Base-by-base conservation (phyloP, 1,284 basidiomycete species). In the Austroboletus rostrupii region DNA sequence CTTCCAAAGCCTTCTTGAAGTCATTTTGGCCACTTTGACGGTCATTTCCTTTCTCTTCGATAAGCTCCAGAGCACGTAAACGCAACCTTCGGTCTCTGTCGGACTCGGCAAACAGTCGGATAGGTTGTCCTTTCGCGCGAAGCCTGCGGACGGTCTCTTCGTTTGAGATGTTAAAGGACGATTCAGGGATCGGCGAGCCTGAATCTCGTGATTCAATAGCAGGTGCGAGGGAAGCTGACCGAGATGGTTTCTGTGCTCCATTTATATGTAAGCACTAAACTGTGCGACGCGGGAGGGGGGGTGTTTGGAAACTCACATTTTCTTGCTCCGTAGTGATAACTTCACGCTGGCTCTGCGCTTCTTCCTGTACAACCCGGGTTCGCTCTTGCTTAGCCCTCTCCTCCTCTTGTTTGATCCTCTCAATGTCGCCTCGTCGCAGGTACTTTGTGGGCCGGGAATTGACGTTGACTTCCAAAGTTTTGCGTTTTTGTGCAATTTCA, bases 51-150 rank as follows among this genome's bases (percentile, higher is more conserved):
- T 89, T 85, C 68, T 93, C 91, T 61, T 97, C 95, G 53, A 97
- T 89, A 43, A 99, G 79, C 68, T 99, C 96, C 14, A 99, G 73
- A 0, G 96, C 94, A 49, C 96, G 83, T 21, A 99, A 70, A 16
- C 97, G 85, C 21, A 98, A 71, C 36, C 94, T 76, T 10, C 96
- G 79, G 43, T 98, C 97, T 70, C 92, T 92, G 72, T 99, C 96
- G 0, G 87, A 83, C 68, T 99, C 97, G 38, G 87, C 97, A 64
- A 99, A 99, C 3, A 99, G 75, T 10, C 93, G 83, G 54, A 99
- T 91, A 3, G 97, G 97, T 65, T 99, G 92, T 23, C 91, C 92
- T 66, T 96, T 96, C 23, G 81, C 76, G 33, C 97, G 85, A 23
- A 99, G 79, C 13, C 97, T 82, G 8, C 90, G 84, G 47, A 95